These are phyloP conservation scores for Penicillium macrosclerotiorum DNA, from an alignment of 495 filamentous ascomycete species.

Conservation along the genomic window DNA sequence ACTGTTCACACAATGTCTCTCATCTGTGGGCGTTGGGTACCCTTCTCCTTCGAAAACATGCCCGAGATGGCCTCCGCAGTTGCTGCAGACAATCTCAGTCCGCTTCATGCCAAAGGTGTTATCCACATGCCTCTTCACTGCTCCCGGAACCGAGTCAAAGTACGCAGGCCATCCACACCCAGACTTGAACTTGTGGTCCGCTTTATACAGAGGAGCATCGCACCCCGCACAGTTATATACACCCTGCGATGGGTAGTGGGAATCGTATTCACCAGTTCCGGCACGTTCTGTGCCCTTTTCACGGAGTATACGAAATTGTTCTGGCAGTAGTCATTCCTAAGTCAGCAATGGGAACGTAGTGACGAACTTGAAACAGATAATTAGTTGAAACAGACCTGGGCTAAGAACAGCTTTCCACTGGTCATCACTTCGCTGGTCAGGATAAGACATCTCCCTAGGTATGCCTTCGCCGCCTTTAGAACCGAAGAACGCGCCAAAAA, in stretches of 20 bases:
- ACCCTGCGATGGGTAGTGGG: slow-evolving; percentile 71
- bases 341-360: slow-evolving; percentile 7
- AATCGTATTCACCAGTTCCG: slow-evolving; percentile 78
- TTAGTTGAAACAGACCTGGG: slow-evolving; percentile 51
- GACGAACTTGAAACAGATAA: not conserved
- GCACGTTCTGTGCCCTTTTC: slow-evolving; percentile 86
- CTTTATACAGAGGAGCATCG: slow-evolving; percentile 82
- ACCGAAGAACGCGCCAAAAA: slow-evolving; percentile 76
- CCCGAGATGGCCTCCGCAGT: slow-evolving; percentile 93
- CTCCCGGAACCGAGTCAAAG: slow-evolving; percentile 88
- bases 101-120: slow-evolving; percentile 74
- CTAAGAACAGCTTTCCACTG: slow-evolving; percentile 87
- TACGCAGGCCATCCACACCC: slow-evolving; percentile 98
- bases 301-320: slow-evolving; percentile 91
- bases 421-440: slow-evolving; percentile 72
- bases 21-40: slow-evolving; percentile 84
- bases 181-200: slow-evolving; percentile 89
- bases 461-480: slow-evolving; percentile 42
- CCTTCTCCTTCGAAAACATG: slow-evolving; percentile 98
- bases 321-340: slow-evolving; percentile 47
- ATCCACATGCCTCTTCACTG: slow-evolving; percentile 79
- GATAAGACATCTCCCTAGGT: slow-evolving; percentile 67
- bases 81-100: slow-evolving; percentile 89
- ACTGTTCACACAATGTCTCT: slow-evolving; percentile 96
- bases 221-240: slow-evolving; percentile 86